A percentile compares a stretch with the other conserved stretches of the same genome.
Evolutionary conservation across 2,329 filamentous ascomycete genomes (phyloP).

Genomic region (Colletotrichum shisoi): DNA sequence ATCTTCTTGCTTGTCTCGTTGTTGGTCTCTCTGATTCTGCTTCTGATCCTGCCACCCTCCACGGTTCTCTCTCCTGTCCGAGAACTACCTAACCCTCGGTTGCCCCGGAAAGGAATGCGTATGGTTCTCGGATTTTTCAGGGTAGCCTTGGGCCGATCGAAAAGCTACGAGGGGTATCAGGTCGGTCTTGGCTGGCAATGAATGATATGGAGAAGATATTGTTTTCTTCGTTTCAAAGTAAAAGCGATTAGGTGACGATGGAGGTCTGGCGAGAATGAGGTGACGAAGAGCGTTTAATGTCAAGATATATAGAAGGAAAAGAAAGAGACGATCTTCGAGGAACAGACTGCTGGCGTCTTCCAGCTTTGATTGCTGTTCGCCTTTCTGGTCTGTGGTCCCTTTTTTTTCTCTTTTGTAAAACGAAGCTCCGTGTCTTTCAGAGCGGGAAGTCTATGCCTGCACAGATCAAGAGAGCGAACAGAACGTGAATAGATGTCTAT

Average conservation of each 20-base stretch:
- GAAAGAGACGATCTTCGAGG: conserved; percentile 22
- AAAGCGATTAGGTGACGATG: not conserved
- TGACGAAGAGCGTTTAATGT: conserved; percentile 6
- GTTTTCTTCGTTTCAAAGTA: not conserved
- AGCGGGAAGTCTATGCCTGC: conserved; percentile 26
- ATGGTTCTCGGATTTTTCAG: not conserved
- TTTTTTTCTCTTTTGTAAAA: not conserved
- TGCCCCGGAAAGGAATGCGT: not conserved
- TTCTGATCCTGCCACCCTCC: not conserved
- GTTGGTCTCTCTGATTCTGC: not conserved
- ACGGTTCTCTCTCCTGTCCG: not conserved
- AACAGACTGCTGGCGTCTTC: conserved; percentile 34
- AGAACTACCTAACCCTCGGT: not conserved
- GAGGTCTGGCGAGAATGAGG: not conserved
- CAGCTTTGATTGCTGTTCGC: conserved; percentile 20
- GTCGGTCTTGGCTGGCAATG: not conserved
- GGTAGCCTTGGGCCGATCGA: not conserved
- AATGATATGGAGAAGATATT: not conserved
- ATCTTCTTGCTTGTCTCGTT: conserved; percentile 14
- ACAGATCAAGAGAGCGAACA: conserved; percentile 23
- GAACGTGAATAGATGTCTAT: conserved; percentile 12
- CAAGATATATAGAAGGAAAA: conserved; percentile 20
- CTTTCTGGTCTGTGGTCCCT: not conserved
- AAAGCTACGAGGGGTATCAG: not conserved
- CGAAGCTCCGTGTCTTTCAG: conserved; percentile 11